These are phyloP conservation scores for Davidsoniella neocaledoniae DNA, from an alignment of 2,329 filamentous ascomycete species.

Conservation along the genomic window DNA sequence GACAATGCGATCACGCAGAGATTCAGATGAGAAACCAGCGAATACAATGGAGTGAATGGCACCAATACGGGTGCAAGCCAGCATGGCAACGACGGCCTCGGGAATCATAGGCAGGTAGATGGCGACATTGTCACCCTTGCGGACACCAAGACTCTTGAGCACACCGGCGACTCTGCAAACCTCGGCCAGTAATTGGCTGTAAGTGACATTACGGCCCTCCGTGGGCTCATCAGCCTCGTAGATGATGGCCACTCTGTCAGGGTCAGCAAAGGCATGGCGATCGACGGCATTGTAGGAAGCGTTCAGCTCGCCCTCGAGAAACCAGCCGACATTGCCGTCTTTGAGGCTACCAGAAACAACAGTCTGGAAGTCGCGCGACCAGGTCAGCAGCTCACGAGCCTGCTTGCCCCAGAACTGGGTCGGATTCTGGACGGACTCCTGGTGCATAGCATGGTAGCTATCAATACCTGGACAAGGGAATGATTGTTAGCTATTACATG, in stretches of 20 bases:
- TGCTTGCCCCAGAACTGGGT: constrained; percentile 76
- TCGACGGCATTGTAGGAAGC: constrained; percentile 97
- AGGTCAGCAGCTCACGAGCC: constrained; percentile 78
- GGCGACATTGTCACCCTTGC: constrained; percentile 92
- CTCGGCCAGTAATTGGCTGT: constrained; percentile 80
- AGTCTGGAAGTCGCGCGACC: constrained; percentile 83
- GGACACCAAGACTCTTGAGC: constrained; percentile 86
- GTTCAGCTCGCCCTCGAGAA: constrained; percentile 82
- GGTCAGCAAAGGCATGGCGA: constrained; percentile 88
- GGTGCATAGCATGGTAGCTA: constrained; percentile 51
- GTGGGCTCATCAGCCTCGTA: constrained; percentile 90
- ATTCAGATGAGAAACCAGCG: constrained; percentile 92
- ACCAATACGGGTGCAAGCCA: constrained; percentile 83
- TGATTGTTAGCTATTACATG: too few species aligned
- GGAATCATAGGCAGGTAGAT: constrained; percentile 99
- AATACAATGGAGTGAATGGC: constrained; percentile 96
- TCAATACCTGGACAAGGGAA: constrained; percentile 32
- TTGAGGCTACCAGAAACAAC: constrained; percentile 60
- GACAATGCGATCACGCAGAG: constrained; percentile 82
- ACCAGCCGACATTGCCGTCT: constrained; percentile 83
- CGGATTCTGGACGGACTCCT: constrained; percentile 79
- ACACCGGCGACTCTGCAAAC: constrained; percentile 78
- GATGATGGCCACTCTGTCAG: constrained; percentile 87
- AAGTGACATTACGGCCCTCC: constrained; percentile 80
- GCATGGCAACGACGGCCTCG: constrained; percentile 77